These are phyloP conservation scores for Phytophthora idaei DNA, from an alignment of 352 stramenopile species.

Conservation along the genomic window DNA sequence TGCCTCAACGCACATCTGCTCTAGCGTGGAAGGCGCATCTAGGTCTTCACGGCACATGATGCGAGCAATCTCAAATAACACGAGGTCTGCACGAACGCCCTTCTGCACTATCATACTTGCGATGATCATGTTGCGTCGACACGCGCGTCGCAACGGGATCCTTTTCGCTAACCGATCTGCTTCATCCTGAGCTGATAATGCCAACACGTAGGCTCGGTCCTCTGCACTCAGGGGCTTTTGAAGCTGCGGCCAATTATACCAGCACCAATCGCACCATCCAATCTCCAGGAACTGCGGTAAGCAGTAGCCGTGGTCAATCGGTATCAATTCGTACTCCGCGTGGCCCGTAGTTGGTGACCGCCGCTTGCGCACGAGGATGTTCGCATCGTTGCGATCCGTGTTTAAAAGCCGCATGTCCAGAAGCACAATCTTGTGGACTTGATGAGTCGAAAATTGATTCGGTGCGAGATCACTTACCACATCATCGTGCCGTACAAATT, in stretches of 20 bases:
- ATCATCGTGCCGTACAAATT: slow-evolving; percentile 95
- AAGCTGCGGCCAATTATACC: slow-evolving; percentile 97
- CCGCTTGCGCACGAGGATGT: slow-evolving; percentile 94
- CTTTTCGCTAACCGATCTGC: slow-evolving; percentile 61
- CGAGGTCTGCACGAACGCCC: slow-evolving; percentile 63
- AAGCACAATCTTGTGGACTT: slow-evolving; percentile 99
- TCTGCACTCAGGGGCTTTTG: slow-evolving; percentile 65
- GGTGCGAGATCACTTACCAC: slow-evolving; percentile 94
- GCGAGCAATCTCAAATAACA: slow-evolving; percentile 76
- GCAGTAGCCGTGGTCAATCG: slow-evolving; percentile 99
- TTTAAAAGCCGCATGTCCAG: slow-evolving; percentile 99
- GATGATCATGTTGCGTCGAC: slow-evolving; percentile 84
- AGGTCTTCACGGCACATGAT: slow-evolving; percentile 89
- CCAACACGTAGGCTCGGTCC: slow-evolving; percentile 70
- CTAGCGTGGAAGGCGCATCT: slow-evolving; percentile 69
- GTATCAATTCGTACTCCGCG: slow-evolving; percentile 93
- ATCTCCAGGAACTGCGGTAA: slow-evolving; percentile 96
- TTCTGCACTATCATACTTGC: slow-evolving; percentile 81
- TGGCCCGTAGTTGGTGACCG: slow-evolving; percentile 50
- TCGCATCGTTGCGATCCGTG: slow-evolving; percentile 97
- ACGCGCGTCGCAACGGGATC: slow-evolving; percentile 75
- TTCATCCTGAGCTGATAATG: slow-evolving; percentile 62
- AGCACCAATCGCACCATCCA: slow-evolving; percentile 98
- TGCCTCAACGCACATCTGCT: slow-evolving; percentile 71
- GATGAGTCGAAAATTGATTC: slow-evolving; percentile 85